Evolutionary conservation across 169 alveolate species (phyloP), one percentile per base, ranked within the genome.

Genomic region (Cryptosporidium felis): DNA sequence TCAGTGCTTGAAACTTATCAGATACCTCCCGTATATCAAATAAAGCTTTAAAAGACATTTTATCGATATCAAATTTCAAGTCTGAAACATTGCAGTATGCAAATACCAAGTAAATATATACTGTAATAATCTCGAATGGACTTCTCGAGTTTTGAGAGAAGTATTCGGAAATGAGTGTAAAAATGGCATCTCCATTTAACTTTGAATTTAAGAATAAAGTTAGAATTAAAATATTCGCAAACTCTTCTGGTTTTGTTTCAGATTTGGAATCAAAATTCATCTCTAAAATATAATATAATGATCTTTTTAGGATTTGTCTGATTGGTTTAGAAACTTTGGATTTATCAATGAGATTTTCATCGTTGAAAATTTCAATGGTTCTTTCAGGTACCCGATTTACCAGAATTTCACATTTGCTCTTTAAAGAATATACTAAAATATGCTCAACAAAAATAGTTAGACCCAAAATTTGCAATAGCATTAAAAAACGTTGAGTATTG

Each of bases 241-340:
- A 0, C 21, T 9, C 26, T 12, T 12, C 45, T 9, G 16, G 3
- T 23, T 49, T 47, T 18, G 23, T 26, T 10, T 28, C 14, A 18
- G 23, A 30, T 1, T 46, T 28, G 9, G 45, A 16, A 32, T 46
- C 18, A 5, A 46, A 10, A 3, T 28, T 9, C 45, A 21, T 23
- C 0, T 34, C 23, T 28, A 65, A 4, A 32, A 47, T n/a, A 47
- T 42, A 46, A 10, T 47, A 46, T 21, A 65, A 30, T 45, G 49
- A n/a, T 47, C 6, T 65, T 4, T 40, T 34, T 44, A 65, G 49
- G 18, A 65, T 47, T 47, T 65, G 60, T 47, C 46, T 44, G n/a
- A 65, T 41, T 12, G 49, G 28, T 26, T 65, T 65, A 38, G 81
- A 65, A 5, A 65, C 62, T 28, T 45, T 46, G 9, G 42, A 36